Evolutionary conservation across 306 rosid species (phyloP).

Genomic region (Acacia crassicarpa): DNA sequence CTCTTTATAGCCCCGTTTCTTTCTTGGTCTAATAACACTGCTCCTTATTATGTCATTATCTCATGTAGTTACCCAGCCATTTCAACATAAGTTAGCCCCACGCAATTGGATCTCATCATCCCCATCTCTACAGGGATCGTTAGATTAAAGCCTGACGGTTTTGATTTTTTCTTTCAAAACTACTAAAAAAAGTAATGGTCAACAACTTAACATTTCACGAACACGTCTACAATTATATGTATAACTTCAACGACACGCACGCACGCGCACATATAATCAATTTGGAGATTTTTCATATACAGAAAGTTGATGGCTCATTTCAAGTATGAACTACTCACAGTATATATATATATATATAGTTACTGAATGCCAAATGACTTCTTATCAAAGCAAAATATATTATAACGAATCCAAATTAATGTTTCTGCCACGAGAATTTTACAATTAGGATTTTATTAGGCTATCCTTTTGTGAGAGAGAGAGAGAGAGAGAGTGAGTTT

Average conservation of each 20-base stretch:
- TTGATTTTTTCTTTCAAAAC: no score
- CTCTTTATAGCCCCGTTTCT: constrained; percentile 5
- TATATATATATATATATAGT: background rate
- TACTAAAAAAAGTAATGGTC: no score
- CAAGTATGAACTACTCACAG: background rate
- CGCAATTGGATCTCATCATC: background rate
- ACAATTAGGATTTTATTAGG: background rate
- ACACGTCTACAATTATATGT: background rate
- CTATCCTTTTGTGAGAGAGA: background rate
- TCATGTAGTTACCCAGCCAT: no score
- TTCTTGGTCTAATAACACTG: background rate
- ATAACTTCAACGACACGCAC: background rate
- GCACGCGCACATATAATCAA: background rate
- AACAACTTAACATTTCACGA: background rate
- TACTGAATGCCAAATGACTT: background rate
- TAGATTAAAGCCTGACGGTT: no score
- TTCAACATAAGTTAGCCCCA: background rate
- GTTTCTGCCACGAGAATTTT: background rate
- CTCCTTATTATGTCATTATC: background rate
- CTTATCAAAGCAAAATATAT: background rate
- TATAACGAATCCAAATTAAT: background rate
- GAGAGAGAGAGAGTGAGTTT: background rate
- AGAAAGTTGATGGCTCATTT: background rate
- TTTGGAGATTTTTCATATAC: background rate
- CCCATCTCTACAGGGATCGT: no score